These are phyloP conservation scores for Amyloporia xantha DNA, from an alignment of 768 basidiomycete genomes.

Conservation along the genomic window DNA sequence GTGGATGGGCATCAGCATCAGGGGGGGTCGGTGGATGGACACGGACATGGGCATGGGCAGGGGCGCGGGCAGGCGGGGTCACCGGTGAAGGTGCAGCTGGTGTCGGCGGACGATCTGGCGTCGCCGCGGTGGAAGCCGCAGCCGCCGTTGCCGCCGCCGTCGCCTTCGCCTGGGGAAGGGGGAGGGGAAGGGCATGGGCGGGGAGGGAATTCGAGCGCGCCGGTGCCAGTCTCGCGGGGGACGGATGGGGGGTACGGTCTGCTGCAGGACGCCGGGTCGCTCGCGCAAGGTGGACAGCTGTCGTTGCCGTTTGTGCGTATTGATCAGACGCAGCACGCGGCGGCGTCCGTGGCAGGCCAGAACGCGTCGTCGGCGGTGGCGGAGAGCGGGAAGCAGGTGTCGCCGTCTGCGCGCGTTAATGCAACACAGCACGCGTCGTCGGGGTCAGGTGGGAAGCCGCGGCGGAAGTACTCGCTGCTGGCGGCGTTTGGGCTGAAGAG, in stretches of 20 bases:
- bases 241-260: too few species aligned
- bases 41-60: neutral
- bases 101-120: neutral
- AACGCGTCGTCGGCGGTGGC: neutral
- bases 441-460: conserved; percentile 3
- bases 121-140: neutral
- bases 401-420: neutral
- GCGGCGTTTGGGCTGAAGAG: conserved; percentile 19
- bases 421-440: neutral
- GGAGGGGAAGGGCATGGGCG: too few species aligned
- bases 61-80: neutral
- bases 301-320: neutral
- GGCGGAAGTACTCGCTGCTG: conserved; percentile 21
- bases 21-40: neutral
- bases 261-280: neutral
- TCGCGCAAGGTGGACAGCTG: neutral
- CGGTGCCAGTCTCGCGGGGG: too few species aligned
- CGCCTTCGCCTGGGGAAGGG: too few species aligned
- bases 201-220: too few species aligned
- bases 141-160: neutral
- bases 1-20: neutral
- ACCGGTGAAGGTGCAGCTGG: neutral
- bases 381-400: neutral
- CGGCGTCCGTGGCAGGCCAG: neutral
- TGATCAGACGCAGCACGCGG: neutral